Conservation (phyloP, 257 asterid genomes). For the Eustoma russellianum region DNA sequence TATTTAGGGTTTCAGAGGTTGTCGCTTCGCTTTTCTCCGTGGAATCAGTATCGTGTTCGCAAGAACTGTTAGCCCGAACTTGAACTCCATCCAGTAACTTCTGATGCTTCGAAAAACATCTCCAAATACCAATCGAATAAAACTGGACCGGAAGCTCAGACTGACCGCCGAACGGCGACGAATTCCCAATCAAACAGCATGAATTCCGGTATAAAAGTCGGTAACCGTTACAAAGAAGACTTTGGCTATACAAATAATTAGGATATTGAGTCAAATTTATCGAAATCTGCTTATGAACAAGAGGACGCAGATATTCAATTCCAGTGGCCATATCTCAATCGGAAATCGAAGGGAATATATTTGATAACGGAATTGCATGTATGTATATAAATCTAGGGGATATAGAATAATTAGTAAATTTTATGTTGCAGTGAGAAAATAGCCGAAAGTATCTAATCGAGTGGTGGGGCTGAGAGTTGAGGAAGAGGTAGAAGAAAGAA, state of each 20-base stretch:
- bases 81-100: constrained; percentile 6
- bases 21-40: constrained; percentile 41
- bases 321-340: constrained; percentile 33
- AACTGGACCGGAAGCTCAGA: constrained; percentile 33
- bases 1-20: constrained; percentile 42
- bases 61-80: constrained; percentile 52
- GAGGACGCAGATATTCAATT: constrained; percentile 34
- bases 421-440: background rate
- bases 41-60: constrained; percentile 81
- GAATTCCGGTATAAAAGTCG: constrained; percentile 28
- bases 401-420: background rate
- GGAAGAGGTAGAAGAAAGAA: constrained; percentile 27
- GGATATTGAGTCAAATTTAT: constrained; percentile 30
- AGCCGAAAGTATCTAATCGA: constrained; percentile 16
- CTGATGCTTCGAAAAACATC: constrained; percentile 9
- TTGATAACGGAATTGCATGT: constrained; percentile 2
- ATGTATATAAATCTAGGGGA: background rate
- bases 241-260: constrained; percentile 17
- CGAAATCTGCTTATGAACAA: constrained; percentile 44
- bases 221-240: constrained; percentile 33
- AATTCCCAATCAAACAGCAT: constrained; percentile 14
- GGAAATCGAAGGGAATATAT: background rate
- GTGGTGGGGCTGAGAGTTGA: constrained; percentile 28
- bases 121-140: constrained; percentile 15
- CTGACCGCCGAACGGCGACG: constrained; percentile 30